phyloP scores from a whole-genome alignment of 495 filamentous ascomycete genomes.

The Tuber calosporum region DNA sequence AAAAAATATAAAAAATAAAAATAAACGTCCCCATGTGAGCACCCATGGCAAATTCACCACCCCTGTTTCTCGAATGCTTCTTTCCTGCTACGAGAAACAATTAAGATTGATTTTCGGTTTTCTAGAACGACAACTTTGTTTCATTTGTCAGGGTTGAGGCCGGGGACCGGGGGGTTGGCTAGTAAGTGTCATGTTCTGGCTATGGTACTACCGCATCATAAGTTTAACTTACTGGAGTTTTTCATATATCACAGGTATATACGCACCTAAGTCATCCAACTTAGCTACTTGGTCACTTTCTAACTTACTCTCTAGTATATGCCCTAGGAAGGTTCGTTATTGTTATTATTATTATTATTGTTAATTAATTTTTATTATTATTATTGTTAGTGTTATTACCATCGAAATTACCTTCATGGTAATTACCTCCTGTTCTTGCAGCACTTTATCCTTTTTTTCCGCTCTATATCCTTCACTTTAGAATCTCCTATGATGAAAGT shows the following conservation, averaged over 20 bases:
- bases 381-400: background rate
- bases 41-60: background rate
- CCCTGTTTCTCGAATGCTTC: background rate
- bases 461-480: background rate
- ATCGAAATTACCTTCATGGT: background rate
- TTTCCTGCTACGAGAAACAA: background rate
- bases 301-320: background rate
- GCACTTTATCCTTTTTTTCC: background rate
- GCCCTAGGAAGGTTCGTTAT: background rate
- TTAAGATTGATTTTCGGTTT: constrained; percentile 2
- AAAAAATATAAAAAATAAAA: too few species aligned
- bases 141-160: background rate
- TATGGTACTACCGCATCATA: background rate
- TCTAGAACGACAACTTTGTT: background rate
- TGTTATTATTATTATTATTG: background rate
- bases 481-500: background rate
- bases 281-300: background rate
- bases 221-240: background rate
- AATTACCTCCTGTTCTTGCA: background rate
- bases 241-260: background rate
- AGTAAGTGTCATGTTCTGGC: background rate
- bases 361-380: too few species aligned
- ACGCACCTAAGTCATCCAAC: background rate
- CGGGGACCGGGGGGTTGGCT: background rate
- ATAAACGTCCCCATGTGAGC: background rate